Conservation (phyloP, 805 yeast genomes). For the Brettanomyces nanus region DNA sequence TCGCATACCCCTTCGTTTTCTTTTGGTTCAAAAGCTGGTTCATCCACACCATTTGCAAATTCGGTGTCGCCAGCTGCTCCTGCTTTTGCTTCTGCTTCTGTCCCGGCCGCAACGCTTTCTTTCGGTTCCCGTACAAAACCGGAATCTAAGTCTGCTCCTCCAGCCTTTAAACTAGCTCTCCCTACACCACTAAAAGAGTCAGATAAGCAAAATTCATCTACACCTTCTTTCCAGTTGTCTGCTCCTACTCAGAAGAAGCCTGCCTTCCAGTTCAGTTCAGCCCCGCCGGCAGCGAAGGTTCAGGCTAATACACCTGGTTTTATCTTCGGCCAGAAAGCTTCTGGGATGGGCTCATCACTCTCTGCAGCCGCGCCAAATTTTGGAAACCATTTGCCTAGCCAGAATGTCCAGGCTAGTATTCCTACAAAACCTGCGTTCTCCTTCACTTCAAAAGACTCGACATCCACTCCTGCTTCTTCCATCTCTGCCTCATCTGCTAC, state of each 20-base stretch:
- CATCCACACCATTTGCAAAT: slow-evolving; percentile 3
- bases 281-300: slow-evolving; percentile 3
- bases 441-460: neutral
- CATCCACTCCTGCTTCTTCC: neutral
- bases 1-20: slow-evolving; percentile 9
- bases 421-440: slow-evolving; percentile 1
- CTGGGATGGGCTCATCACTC: no score
- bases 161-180: no score
- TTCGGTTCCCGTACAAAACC: neutral
- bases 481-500: neutral
- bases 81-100: no score
- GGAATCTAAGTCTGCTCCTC: no score
- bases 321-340: no score
- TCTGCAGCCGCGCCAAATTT: neutral
- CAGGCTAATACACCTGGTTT: no score
- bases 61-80: slow-evolving; percentile 5
- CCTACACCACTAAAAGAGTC: no score
- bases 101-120: neutral
- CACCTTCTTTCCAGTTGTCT: neutral
- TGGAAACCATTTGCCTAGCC: neutral
- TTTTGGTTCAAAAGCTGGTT: slow-evolving; percentile 8
- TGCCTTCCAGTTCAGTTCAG: neutral
- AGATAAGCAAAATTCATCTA: no score
- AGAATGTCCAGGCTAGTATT: neutral
- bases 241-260: no score